These are phyloP conservation scores for Microsporum canis DNA, from an alignment of 2,329 filamentous ascomycete species.

Conservation along the genomic window DNA sequence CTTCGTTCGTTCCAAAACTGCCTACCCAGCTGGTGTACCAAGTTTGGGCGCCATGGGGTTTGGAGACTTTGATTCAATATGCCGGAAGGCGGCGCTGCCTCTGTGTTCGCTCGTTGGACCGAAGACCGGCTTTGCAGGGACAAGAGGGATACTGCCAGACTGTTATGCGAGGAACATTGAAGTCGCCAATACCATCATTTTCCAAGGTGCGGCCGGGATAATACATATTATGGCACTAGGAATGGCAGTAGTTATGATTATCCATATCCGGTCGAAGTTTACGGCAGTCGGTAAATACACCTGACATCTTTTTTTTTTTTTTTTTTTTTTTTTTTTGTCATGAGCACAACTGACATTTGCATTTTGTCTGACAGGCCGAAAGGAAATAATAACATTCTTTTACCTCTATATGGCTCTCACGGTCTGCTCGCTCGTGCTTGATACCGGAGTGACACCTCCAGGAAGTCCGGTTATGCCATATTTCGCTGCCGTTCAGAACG, in stretches of 20 bases:
- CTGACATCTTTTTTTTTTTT: not conserved
- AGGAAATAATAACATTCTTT: constrained; percentile 80
- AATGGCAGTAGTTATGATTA: constrained; percentile 95
- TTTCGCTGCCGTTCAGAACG: constrained; percentile 79
- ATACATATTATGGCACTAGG: constrained; percentile 81
- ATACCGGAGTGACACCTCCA: constrained; percentile 83
- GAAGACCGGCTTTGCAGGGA: constrained; percentile 47
- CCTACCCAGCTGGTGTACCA: not conserved
- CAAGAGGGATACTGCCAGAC: constrained; percentile 69
- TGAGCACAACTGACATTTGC: constrained; percentile 1
- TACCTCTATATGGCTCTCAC: constrained; percentile 91
- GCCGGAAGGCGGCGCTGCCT: constrained; percentile 71
- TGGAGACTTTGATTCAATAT: constrained; percentile 81
- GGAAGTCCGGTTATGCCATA: constrained; percentile 73
- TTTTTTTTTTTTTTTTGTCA: not conserved
- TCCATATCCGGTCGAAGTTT: constrained; percentile 95
- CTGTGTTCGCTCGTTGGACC: constrained; percentile 77
- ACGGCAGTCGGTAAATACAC: constrained; percentile 73
- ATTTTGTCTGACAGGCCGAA: constrained; percentile 41
- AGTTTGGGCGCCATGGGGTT: constrained; percentile 58
- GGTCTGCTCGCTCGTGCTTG: constrained; percentile 76
- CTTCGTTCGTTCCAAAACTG: not conserved
- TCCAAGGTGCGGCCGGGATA: constrained; percentile 79
- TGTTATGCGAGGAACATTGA: constrained; percentile 95
- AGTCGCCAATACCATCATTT: constrained; percentile 96